These are phyloP conservation scores for Trichoderma asperelloides DNA, from an alignment of 495 filamentous ascomycete species.

Conservation along the genomic window DNA sequence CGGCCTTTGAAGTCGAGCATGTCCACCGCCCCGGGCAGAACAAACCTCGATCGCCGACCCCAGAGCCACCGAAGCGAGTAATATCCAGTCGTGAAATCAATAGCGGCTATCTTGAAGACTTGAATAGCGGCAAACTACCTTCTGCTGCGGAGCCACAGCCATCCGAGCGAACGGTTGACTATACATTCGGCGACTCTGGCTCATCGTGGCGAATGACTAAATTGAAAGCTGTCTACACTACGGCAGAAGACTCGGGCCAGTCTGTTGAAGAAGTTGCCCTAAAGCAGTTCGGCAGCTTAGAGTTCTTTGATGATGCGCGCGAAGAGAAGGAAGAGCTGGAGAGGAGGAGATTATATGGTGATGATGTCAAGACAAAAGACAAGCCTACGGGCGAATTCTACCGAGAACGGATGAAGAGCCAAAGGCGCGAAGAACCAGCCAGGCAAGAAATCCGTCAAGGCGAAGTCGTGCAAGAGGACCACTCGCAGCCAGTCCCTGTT, in stretches of 20 bases:
- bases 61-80: slow-evolving; percentile 60
- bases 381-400: slow-evolving; percentile 86
- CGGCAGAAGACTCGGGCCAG: slow-evolving; percentile 62
- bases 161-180: slow-evolving; percentile 58
- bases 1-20: slow-evolving; percentile 74
- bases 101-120: slow-evolving; percentile 49
- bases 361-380: slow-evolving; percentile 76
- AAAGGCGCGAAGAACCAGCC: slow-evolving; percentile 33
- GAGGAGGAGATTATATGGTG: slow-evolving; percentile 72
- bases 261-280: slow-evolving; percentile 71
- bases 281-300: slow-evolving; percentile 71
- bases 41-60: slow-evolving; percentile 34
- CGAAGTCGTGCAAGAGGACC: slow-evolving; percentile 33
- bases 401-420: slow-evolving; percentile 48
- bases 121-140: slow-evolving; percentile 33
- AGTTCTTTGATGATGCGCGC: slow-evolving; percentile 83
- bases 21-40: slow-evolving; percentile 54
- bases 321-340: slow-evolving; percentile 94
- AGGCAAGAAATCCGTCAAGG: slow-evolving; percentile 21
- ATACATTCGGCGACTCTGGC: slow-evolving; percentile 83
- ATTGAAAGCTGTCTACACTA: slow-evolving; percentile 74
- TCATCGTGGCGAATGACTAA: slow-evolving; percentile 95
- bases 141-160: slow-evolving; percentile 35
- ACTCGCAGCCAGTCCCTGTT: slow-evolving; percentile 20
- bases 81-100: slow-evolving; percentile 81